These are phyloP conservation scores for Fusarium dimerum DNA, from an alignment of 2,329 filamentous ascomycete genomes.

Conservation along the genomic window DNA sequence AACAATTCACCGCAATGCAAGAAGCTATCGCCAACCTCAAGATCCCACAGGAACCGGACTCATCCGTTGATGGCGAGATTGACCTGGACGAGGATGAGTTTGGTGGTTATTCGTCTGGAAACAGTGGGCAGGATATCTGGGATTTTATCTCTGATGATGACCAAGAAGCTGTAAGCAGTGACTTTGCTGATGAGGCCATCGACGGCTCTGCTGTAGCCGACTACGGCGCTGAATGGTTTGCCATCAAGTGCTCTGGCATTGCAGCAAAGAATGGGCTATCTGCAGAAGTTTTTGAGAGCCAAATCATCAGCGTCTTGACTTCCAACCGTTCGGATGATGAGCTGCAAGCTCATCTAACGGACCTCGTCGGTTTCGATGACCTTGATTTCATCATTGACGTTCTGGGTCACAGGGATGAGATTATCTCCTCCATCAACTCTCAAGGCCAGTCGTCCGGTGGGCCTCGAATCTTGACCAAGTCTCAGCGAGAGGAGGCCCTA, in stretches of 20 bases:
- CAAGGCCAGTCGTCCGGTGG: conserved; percentile 35
- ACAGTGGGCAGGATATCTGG: conserved; percentile 82
- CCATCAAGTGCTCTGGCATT: conserved; percentile 66
- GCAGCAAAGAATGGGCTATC: conserved; percentile 68
- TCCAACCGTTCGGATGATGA: conserved; percentile 75
- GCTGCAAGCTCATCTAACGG: conserved; percentile 85
- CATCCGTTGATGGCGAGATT: conserved; percentile 35
- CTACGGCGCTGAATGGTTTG: conserved; percentile 71
- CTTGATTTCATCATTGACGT: conserved; percentile 90
- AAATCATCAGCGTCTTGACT: conserved; percentile 73
- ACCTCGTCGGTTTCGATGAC: conserved; percentile 90
- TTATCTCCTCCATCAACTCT: conserved; percentile 52
- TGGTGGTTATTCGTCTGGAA: conserved; percentile 55
- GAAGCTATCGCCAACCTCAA: conserved; percentile 75
- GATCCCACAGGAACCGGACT: conserved; percentile 41
- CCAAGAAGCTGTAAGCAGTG: conserved; percentile 66
- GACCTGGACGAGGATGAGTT: conserved; percentile 66
- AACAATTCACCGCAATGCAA: conserved; percentile 83
- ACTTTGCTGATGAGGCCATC: conserved; percentile 53
- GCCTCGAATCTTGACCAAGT: conserved; percentile 66
- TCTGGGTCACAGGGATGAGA: conserved; percentile 72
- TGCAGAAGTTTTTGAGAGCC: conserved; percentile 69
- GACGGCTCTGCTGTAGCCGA: conserved; percentile 29
- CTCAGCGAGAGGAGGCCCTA: conserved; percentile 78
- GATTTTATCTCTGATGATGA: conserved; percentile 81